phyloP scores from a whole-genome alignment of 2,329 filamentous ascomycete genomes.

The Dryadomyces sulphureus region DNA sequence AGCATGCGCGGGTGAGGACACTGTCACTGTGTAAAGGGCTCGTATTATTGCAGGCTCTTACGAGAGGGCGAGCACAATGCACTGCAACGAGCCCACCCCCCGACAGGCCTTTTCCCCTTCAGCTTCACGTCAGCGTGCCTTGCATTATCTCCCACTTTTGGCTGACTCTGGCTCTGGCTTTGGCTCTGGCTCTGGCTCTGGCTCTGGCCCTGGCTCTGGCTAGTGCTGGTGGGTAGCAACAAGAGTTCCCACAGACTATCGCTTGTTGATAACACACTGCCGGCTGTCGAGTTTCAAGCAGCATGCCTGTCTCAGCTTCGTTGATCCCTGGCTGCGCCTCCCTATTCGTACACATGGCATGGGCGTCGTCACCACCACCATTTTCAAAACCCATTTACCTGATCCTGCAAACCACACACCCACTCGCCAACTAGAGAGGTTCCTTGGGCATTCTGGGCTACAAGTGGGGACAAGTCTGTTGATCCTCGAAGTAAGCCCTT shows the following conservation, averaged over 20 bases:
- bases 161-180: no score
- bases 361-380: conserved; percentile 1
- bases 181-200: no score
- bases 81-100: no score
- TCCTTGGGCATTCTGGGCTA: no score
- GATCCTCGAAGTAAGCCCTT: no score
- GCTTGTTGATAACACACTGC: neutral
- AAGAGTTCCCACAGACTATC: no score
- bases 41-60: no score
- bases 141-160: neutral
- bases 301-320: conserved; percentile 25
- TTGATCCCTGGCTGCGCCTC: conserved; percentile 21
- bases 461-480: neutral
- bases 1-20: no score
- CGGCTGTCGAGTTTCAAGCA: conserved; percentile 21
- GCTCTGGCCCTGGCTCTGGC: no score
- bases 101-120: neutral
- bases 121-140: neutral
- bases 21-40: no score
- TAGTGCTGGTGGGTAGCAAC: no score
- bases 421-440: neutral
- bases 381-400: neutral
- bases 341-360: conserved; percentile 12
- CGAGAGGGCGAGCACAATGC: no score
- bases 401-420: neutral